Base-by-base conservation (phyloP, 2,329 filamentous ascomycete genomes). In the Simplicillium sp. region DNA sequence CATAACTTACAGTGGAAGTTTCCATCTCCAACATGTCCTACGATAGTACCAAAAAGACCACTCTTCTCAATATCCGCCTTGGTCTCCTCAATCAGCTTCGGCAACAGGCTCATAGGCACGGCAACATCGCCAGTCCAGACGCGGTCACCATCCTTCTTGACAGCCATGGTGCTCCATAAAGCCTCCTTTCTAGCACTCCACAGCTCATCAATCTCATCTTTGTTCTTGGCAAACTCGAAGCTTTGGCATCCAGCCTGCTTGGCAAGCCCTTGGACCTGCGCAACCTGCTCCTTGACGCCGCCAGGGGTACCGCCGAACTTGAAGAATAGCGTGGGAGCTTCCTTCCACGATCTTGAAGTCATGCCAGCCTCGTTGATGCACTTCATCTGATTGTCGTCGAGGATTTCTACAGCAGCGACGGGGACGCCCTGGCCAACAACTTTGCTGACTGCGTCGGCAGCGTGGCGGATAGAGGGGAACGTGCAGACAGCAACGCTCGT, bases 121-220 rank as follows among this genome's bases (percentile, higher is more conserved):
- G 87, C 87, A 11, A 92, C 87, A 54, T 94, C 87, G 2, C 84
- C 86, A 0, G 86, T 90, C 86, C 86, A 92, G 3, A 92, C 82
- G 41, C 76, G 77, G 48, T 89, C 81, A n/a, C 70, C 75, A 35
- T 56, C 74, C 64, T 60, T 76, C 65, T 61, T 76, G 54, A 81
- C 68, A 0, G 84, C 77, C 69, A 87, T 81, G 42, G 84, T 81
- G 53, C 78, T 84, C 86, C 86, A 92, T 31, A 94, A 69, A 2
- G 85, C 84, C 61, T 89, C 84, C 63, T 94, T 94, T 35, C 87
- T 67, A 16, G 87, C 87, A 51, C 79, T 82, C 87, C 87, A 94
- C 25, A 94, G 70, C 61, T 89, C 84, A 7, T 73, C 68, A 58
- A 82, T 80, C 66, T 94, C 87, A 20, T 79, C 69, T 44, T 75